Evolutionary conservation across 257 asterid genomes (phyloP).

Genomic region (Handroanthus guayacan): DNA sequence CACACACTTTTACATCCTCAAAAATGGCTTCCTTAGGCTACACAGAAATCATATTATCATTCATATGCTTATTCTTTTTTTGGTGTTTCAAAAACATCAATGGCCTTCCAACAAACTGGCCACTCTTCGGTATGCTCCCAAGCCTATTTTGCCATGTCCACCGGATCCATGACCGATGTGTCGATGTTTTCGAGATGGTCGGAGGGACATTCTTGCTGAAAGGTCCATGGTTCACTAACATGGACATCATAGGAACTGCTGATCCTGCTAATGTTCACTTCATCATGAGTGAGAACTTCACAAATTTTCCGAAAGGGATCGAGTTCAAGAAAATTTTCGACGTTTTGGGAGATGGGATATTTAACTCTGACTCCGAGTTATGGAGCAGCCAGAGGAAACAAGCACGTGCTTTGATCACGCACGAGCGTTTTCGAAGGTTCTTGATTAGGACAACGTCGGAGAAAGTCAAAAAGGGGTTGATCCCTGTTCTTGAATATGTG

Average conservation of each 20-base stretch:
- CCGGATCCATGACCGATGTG: constrained; percentile 48
- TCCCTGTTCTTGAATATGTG: constrained; percentile 59
- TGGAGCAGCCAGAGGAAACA: constrained; percentile 63
- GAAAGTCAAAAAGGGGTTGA: constrained; percentile 50
- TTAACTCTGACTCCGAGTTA: constrained; percentile 54
- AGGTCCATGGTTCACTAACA: constrained; percentile 54
- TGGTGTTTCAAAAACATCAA: constrained; percentile 35
- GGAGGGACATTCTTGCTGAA: constrained; percentile 51
- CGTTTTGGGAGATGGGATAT: constrained; percentile 63
- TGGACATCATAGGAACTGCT: constrained; percentile 54
- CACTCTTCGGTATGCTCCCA: constrained; percentile 60
- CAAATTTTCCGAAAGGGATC: constrained; percentile 56
- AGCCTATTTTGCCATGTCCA: constrained; percentile 41
- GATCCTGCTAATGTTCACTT: constrained; percentile 64
- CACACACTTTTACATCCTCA: no score
- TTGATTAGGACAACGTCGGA: constrained; percentile 51
- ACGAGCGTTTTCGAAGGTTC: constrained; percentile 51
- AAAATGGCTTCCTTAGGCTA: constrained; percentile 44
- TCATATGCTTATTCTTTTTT: constrained; percentile 35
- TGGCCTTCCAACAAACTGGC: constrained; percentile 56
- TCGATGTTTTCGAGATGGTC: constrained; percentile 18
- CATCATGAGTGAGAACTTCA: constrained; percentile 63
- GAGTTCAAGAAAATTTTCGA: constrained; percentile 58
- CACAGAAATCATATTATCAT: constrained; percentile 45
- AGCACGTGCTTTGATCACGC: constrained; percentile 55